Conservation (phyloP, 1,284 basidiomycete species). For the Puccinia polysora region DNA sequence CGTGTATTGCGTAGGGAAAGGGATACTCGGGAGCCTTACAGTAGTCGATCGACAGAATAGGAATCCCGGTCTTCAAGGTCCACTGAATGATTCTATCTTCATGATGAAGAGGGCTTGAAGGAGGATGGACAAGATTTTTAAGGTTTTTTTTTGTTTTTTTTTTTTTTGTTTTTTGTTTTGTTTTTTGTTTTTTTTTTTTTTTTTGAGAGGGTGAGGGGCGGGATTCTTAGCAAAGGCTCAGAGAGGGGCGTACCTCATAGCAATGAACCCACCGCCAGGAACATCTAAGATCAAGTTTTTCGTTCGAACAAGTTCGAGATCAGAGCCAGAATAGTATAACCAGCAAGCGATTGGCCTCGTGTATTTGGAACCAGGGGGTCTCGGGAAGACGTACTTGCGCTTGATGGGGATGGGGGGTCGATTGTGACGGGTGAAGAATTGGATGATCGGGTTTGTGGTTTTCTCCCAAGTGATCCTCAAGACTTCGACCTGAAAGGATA, state of each 20-base stretch:
- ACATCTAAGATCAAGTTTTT: constrained; percentile 83
- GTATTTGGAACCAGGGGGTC: constrained; percentile 71
- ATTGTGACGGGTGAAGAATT: constrained; percentile 62
- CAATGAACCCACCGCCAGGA: constrained; percentile 92
- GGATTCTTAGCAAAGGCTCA: too few relatives aligned
- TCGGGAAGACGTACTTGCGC: constrained; percentile 71
- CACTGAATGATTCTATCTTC: constrained; percentile 86
- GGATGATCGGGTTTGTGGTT: constrained; percentile 76
- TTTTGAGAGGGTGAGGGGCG: too few relatives aligned
- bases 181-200: too few relatives aligned
- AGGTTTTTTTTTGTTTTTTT: too few relatives aligned
- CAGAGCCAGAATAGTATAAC: constrained; percentile 74
- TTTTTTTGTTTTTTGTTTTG: too few relatives aligned
- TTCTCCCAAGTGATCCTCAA: constrained; percentile 94
- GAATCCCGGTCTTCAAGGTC: constrained; percentile 72
- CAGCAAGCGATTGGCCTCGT: constrained; percentile 74
- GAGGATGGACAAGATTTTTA: too few relatives aligned
- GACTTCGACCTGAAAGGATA: constrained; percentile 65
- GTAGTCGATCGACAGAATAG: constrained; percentile 83
- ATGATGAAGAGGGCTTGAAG: constrained; percentile 85
- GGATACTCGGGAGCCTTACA: constrained; percentile 85
- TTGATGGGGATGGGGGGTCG: constrained; percentile 63
- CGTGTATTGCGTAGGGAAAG: constrained; percentile 90
- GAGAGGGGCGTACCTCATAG: constrained; percentile 65
- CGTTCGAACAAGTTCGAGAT: constrained; percentile 63